Evolutionary conservation across 805 yeast species (phyloP), one percentile per base, ranked within the genome.

Genomic region (Naumovozyma baii): DNA sequence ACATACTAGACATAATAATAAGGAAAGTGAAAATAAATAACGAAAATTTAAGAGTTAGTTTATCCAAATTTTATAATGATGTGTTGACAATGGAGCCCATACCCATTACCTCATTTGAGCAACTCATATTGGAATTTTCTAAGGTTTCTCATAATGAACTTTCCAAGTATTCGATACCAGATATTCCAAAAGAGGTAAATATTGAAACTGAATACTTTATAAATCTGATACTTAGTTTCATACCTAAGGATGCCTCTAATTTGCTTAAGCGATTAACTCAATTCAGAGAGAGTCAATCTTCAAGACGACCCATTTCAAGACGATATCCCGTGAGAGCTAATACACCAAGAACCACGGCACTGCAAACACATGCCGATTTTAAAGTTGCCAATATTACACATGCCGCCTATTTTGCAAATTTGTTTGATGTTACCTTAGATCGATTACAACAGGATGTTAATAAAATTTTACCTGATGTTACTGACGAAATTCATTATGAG

Each of bases 11-110:
- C 44, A 20, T 78, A 2, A 74, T 80, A 17, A 62, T 75, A 62
- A 66, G 69, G 19, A 56, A 63, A 41, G 54, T 49, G 30, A 59
- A 52, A 13, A 42, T 56, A 8, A 40, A 54, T 18, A 51, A 63
- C 31, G 76, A 73, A 38, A 76, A 71, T 4, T 59, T 70, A 40
- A 69, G 80, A 10, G 66, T 83, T 44, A 70, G 79, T 37, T 65
- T 80, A 34, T 57, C 82, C 18, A 72, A 83, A 18, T 69, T 80
- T 41, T 81, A 82, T 55, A 78, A 77, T 40, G 80, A 76, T 34
- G 49, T 77, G 31, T 55, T 22, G 10, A 10, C 50, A 20, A 61
- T 79, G 29, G 72, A 70, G 37, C 76, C 80, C 2, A 37, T 28
- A 13, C 38, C 44, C 37, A 7, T 38, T 2, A 29, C 13, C 14